A percentile compares a stretch with the other conserved stretches of the same genome.
phyloP scores from a whole-genome alignment of 306 rosid species.

The Cicer cuneatum region DNA sequence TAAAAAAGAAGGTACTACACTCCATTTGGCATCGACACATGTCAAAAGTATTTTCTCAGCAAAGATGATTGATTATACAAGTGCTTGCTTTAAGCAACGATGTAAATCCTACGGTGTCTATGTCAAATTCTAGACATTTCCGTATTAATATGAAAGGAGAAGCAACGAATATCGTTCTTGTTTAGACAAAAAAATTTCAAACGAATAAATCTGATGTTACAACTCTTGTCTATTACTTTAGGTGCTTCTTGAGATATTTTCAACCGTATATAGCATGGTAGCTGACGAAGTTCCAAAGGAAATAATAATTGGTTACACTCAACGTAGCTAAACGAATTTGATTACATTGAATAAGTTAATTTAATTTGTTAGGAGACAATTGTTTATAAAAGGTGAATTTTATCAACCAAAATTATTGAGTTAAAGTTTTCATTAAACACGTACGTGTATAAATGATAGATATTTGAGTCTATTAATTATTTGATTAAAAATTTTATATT shows the following conservation, averaged over 20 bases:
- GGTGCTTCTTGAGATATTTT: slow-evolving; percentile 2
- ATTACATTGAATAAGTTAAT: too few species aligned
- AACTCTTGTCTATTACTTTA: background rate
- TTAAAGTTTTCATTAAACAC: too few species aligned
- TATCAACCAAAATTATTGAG: too few species aligned
- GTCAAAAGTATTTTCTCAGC: slow-evolving; percentile 19
- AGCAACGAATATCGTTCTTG: background rate
- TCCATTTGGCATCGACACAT: slow-evolving; percentile 14
- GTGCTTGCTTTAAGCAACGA: slow-evolving; percentile 31
- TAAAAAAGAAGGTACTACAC: background rate
- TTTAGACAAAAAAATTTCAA: background rate
- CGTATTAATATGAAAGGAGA: background rate
- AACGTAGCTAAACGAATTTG: background rate
- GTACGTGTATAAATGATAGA: too few species aligned
- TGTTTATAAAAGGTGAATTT: too few species aligned
- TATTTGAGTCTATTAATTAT: too few species aligned
- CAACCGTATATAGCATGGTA: slow-evolving; percentile 3
- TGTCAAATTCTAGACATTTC: slow-evolving; percentile 11
- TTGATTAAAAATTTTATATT: too few species aligned
- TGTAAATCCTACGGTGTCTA: slow-evolving; percentile 6
- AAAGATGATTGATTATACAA: background rate
- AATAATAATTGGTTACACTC: background rate
- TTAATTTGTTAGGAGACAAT: background rate
- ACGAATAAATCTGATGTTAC: background rate
- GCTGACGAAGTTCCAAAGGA: background rate